Evolutionary conservation across 2,329 filamentous ascomycete species (phyloP).

Genomic region (Fusarium pilosicola): DNA sequence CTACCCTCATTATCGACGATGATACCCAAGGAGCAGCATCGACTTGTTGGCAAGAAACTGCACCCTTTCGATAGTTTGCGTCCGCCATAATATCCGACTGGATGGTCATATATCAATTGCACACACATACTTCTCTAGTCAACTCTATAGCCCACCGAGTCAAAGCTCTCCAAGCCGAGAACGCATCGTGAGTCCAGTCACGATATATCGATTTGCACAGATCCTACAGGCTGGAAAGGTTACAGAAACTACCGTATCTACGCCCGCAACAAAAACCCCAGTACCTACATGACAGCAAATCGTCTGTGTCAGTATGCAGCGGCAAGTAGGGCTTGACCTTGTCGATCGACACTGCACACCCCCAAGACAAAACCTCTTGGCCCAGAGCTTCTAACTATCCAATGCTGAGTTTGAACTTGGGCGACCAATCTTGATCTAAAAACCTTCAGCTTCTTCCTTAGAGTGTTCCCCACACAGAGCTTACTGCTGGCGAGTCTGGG

Average conservation of each 20-base stretch:
- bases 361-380: not conserved
- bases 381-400: slow-evolving; percentile 2
- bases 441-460: not conserved
- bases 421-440: not conserved
- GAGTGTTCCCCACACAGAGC: slow-evolving; percentile 5
- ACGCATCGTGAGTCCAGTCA: not conserved
- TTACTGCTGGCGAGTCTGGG: slow-evolving; percentile 10
- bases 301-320: slow-evolving; percentile 6
- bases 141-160: not conserved
- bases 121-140: not conserved
- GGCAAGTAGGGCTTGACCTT: not conserved
- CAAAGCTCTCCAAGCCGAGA: slow-evolving; percentile 9
- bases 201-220: slow-evolving; percentile 12
- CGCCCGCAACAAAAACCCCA: slow-evolving; percentile 6
- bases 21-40: not conserved
- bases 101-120: not conserved
- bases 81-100: slow-evolving; percentile 5
- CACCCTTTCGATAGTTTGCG: not conserved
- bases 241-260: slow-evolving; percentile 9
- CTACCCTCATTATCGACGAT: not conserved
- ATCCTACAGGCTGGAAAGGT: slow-evolving; percentile 2
- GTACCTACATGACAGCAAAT: not conserved
- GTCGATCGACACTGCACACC: slow-evolving; percentile 17
- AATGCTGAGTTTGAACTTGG: slow-evolving; percentile 6
- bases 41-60: not conserved